These are phyloP conservation scores for Fusarium sp. DNA, from an alignment of 2,329 filamentous ascomycete species.

Conservation along the genomic window DNA sequence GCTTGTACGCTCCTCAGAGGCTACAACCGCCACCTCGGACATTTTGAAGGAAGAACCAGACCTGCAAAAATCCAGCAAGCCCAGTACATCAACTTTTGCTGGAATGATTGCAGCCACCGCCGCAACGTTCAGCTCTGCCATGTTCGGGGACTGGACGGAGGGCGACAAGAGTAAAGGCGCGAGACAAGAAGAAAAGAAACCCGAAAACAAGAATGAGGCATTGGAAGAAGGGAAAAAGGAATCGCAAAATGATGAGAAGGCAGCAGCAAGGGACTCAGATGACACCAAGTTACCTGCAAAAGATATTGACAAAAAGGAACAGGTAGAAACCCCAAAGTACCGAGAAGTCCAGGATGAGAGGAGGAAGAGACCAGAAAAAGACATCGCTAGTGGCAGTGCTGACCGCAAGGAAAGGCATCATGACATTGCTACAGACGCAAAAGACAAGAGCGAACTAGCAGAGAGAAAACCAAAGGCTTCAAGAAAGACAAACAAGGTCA, in stretches of 20 bases:
- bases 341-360: not conserved
- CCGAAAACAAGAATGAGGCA: not conserved
- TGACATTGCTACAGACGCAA: conserved; percentile 4
- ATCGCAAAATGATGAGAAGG: not conserved
- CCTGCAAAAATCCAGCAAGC: not conserved
- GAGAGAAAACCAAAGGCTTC: conserved; percentile 1
- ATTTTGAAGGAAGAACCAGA: not conserved
- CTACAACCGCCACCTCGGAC: not conserved
- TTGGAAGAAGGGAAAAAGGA: not conserved
- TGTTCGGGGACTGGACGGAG: conserved; percentile 41
- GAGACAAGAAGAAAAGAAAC: conserved; percentile 37
- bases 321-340: conserved; percentile 36
- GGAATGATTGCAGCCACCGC: conserved; percentile 31
- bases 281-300: not conserved
- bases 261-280: not conserved
- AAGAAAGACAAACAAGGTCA: not conserved
- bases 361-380: conserved; percentile 13
- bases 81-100: conserved; percentile 11
- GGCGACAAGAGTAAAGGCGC: conserved; percentile 50
- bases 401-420: conserved; percentile 13
- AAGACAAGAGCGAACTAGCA: not conserved
- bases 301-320: conserved; percentile 35
- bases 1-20: not conserved
- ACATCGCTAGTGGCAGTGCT: conserved; percentile 44
- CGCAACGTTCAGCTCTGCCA: conserved; percentile 36